Conservation (phyloP, 192 early-diverging fungal genomes). For the Thamnidium elegans region DNA sequence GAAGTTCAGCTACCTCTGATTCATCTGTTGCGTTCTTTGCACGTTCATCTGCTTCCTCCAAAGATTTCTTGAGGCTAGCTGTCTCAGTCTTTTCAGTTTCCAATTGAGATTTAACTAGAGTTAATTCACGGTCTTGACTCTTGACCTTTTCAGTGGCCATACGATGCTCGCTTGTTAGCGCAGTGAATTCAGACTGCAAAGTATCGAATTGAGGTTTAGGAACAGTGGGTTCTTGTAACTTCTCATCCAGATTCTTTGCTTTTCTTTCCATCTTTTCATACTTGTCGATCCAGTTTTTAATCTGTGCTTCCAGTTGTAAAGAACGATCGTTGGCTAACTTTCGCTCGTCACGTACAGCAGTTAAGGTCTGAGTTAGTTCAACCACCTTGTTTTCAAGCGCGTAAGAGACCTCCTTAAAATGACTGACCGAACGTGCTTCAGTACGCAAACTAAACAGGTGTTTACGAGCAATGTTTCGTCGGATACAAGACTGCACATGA, state of each 20-base stretch:
- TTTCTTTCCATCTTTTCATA: slow-evolving; percentile 62
- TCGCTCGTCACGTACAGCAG: slow-evolving; percentile 68
- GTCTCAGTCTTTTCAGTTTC: slow-evolving; percentile 61
- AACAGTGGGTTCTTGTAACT: slow-evolving; percentile 54
- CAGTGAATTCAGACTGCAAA: slow-evolving; percentile 48
- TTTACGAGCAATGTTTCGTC: slow-evolving; percentile 68
- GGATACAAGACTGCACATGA: slow-evolving; percentile 79
- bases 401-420: slow-evolving; percentile 92
- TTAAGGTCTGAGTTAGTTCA: slow-evolving; percentile 82
- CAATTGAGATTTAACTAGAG: slow-evolving; percentile 50
- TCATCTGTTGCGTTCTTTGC: slow-evolving; percentile 55
- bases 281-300: slow-evolving; percentile 67
- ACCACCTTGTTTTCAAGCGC: slow-evolving; percentile 96
- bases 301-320: slow-evolving; percentile 60
- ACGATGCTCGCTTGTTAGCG: slow-evolving; percentile 59
- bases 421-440: slow-evolving; percentile 86
- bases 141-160: slow-evolving; percentile 53
- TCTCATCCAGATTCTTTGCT: slow-evolving; percentile 48
- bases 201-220: slow-evolving; percentile 55
- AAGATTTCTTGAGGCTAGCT: slow-evolving; percentile 52
- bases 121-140: slow-evolving; percentile 62
- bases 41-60: slow-evolving; percentile 31
- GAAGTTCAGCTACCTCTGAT: slow-evolving; percentile 59
- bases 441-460: slow-evolving; percentile 68
- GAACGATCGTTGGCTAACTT: slow-evolving; percentile 55